Evolutionary conservation across 2,329 filamentous ascomycete genomes (phyloP), one percentile per base, ranked within the genome.

Genomic region (Hypoxylon sp.): DNA sequence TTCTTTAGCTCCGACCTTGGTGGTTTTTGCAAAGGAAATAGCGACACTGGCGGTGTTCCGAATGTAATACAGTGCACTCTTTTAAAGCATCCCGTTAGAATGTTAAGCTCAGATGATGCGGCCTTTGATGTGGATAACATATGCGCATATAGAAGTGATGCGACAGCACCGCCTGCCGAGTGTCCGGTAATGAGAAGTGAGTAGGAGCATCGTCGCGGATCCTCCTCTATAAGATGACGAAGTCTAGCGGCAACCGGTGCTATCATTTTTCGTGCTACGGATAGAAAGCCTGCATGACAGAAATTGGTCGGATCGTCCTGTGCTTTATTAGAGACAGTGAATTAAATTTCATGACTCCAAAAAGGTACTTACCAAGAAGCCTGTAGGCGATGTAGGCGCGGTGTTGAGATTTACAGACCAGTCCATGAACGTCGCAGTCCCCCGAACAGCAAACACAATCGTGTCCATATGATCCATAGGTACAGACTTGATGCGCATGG

Each of bases 161-260:
- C 91, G 1, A 96, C 86, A 0, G 91, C 91, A 2, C 91, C 91
- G 11, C 91, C 91, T 0, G 91, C 91, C 1, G 87, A 91, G 66
- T 96, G 91, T 0, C 91, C 91, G 0, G 91, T 95, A 53, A 96
- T 88, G 12, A 96, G 76, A 6, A 96, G 77, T 11, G 86, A 90
- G 64, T 86, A 88, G 2, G 76, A 74, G 4, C 82, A 78, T 7
- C 89, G 81, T 2, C 75, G 71, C 0, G 89, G 88, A 55, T 92
- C 83, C 57, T 94, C 88, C 57, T 87, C 76, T 0, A 95, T 77
- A 0, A 94, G 73, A 56, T 84, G 78, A 1, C 86, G 80, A 5
- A 95, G 78, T 1, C 88, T 82, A 0, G 81, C 77, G 1, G 90
- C 89, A 1, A 95, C 87, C 0, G 89, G 86, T 4, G 73, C 73